These are phyloP conservation scores for Geotrichum macrosporum DNA, from an alignment of 1,139 yeast genomes.

Conservation along the genomic window DNA sequence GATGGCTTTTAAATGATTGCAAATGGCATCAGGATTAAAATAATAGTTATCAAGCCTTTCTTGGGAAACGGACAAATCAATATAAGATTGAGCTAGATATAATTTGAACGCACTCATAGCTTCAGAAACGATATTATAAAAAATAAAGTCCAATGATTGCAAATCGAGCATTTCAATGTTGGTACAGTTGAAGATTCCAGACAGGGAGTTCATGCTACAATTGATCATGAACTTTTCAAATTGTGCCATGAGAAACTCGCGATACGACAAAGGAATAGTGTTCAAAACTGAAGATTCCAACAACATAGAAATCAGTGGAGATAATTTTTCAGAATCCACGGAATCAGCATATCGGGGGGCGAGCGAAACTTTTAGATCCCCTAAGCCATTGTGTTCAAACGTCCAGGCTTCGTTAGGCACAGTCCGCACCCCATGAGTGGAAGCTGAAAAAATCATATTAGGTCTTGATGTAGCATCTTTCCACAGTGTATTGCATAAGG, in stretches of 20 bases:
- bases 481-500: constrained; percentile 55
- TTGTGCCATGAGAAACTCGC: constrained; percentile 58
- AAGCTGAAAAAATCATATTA: constrained; percentile 67
- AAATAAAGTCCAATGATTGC: background rate
- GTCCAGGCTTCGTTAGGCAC: constrained; percentile 27
- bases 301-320: constrained; percentile 6
- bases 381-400: constrained; percentile 7
- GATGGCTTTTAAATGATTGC: constrained; percentile 1
- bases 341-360: background rate
- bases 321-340: background rate
- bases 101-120: background rate
- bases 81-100: background rate
- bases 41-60: constrained; percentile 3
- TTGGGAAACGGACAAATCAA: background rate
- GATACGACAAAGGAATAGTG: constrained; percentile 44
- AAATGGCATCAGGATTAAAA: constrained; percentile 6
- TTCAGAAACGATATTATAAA: constrained; percentile 5
- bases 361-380: constrained; percentile 11
- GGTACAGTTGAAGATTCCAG: constrained; percentile 60
- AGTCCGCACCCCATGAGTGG: constrained; percentile 71
- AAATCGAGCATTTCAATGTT: constrained; percentile 52
- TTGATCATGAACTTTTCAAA: constrained; percentile 71
- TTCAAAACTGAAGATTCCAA: constrained; percentile 39
- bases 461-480: constrained; percentile 48
- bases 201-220: constrained; percentile 69